Base-by-base conservation (phyloP, 2,329 filamentous ascomycete species). In the Esteya vermicola region DNA sequence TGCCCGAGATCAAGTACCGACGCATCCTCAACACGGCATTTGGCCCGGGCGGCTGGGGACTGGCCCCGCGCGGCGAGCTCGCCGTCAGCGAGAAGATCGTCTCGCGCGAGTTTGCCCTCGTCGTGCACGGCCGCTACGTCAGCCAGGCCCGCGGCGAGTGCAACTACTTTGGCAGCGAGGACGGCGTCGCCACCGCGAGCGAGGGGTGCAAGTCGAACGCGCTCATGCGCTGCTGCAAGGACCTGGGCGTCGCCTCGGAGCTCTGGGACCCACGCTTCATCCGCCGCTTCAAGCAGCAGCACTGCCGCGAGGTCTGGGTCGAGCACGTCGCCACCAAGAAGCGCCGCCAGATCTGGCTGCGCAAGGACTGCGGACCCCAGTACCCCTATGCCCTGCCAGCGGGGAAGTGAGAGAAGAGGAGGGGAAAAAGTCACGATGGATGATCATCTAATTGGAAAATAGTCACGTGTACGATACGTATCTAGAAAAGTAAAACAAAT, bases 181-280 rank as follows among this genome's bases (percentile, higher is more conserved):
- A 95, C 50, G 81, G 82, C 41, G 86, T 98, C 47, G 86, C 91
- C 21, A 94, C 88, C 2, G 88, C 91, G 28, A 88, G 88, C 44
- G 91, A 98, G 62, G 91, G 91, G 39, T 93, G 86, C 70, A 95
- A 95, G 63, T 94, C 86, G 47, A 98, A 98, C 57, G 91, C 91
- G 12, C 70, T 98, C 49, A 93, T 96, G 78, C 83, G 91, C 43
- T 96, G 89, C 71, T 96, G 91, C 68, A 98, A 98, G 65, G 91
- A 98, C 59, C 65, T 98, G 25, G 91, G 91, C 27, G 82, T 98
- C 48, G 91, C 85, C 2, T 88, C 81, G 48, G 91, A 98, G 62
- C 72, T 98, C 18, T 98, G 91, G 91, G 91, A 98, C 63, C 91
- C 91, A 27, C 68, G 83, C 41, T 98, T 82, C 63, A 85, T 96